Evolutionary conservation across 257 asterid genomes (phyloP).

Genomic region (Gynochthodes officinalis): DNA sequence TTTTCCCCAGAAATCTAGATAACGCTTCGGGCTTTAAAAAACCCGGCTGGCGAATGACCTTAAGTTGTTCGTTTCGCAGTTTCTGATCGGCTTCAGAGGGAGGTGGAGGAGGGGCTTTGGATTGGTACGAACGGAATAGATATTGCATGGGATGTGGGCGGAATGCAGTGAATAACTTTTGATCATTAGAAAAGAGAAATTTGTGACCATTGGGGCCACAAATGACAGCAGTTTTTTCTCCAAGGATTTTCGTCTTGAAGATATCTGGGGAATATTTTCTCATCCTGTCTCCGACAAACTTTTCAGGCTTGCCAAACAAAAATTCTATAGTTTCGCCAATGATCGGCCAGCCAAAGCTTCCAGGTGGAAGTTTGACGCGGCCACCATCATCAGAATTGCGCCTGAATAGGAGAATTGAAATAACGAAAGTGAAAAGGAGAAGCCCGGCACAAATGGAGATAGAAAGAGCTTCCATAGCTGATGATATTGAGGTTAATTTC

Average conservation of each 20-base stretch:
- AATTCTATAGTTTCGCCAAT: constrained; percentile 55
- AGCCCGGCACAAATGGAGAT: constrained; percentile 19
- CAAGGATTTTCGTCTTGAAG: constrained; percentile 61
- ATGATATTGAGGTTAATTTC: too few species aligned
- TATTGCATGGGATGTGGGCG: constrained; percentile 62
- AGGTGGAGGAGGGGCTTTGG: constrained; percentile 15
- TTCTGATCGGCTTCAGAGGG: too few species aligned
- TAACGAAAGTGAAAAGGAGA: constrained; percentile 7
- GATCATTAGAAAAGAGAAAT: constrained; percentile 66
- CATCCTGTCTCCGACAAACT: constrained; percentile 58
- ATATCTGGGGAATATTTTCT: constrained; percentile 49
- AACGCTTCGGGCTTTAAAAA: constrained; percentile 67
- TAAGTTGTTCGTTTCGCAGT: constrained; percentile 23
- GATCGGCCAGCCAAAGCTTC: constrained; percentile 73
- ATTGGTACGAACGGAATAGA: constrained; percentile 54
- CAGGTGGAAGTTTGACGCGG: constrained; percentile 49
- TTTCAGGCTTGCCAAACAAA: constrained; percentile 56
- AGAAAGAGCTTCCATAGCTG: constrained; percentile 2
- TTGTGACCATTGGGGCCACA: constrained; percentile 74
- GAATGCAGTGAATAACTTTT: constrained; percentile 48
- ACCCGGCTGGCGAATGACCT: constrained; percentile 55
- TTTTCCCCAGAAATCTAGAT: constrained; percentile 37
- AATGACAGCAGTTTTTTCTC: constrained; percentile 68
- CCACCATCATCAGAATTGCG: constrained; percentile 9
- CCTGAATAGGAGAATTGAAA: constrained; percentile 9